phyloP scores from a whole-genome alignment of 257 asterid species.

The Oldenlandia corymbosa region DNA sequence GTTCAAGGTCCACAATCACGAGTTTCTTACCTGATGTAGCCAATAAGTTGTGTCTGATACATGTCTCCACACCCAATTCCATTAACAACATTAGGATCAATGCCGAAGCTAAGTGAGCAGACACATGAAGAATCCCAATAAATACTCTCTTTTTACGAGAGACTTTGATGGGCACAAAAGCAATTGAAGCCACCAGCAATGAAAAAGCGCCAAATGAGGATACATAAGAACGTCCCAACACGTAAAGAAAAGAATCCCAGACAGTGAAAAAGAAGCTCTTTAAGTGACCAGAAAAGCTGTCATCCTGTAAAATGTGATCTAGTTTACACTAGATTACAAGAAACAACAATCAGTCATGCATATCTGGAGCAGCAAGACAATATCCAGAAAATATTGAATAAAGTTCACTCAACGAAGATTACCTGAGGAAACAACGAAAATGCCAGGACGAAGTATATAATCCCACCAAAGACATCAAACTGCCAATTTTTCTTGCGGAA shows the following conservation, averaged over 20 bases:
- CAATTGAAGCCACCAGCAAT: constrained; percentile 55
- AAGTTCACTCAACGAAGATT: constrained; percentile 3
- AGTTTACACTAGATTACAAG: constrained; percentile 71
- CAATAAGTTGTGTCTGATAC: constrained; percentile 78
- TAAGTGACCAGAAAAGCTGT: constrained; percentile 74
- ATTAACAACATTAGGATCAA: constrained; percentile 83
- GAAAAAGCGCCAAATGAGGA: constrained; percentile 75
- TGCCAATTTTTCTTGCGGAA: constrained; percentile 99
- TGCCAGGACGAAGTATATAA: constrained; percentile 75
- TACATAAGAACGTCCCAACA: constrained; percentile 75
- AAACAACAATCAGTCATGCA: constrained; percentile 23
- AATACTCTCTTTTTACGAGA: constrained; percentile 65
- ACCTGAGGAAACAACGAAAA: constrained; percentile 99
- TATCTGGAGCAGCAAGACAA: not conserved
- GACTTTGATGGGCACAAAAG: constrained; percentile 81
- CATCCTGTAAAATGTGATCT: constrained; percentile 79
- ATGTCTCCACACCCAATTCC: constrained; percentile 90
- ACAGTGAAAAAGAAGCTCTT: constrained; percentile 78
- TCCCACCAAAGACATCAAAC: constrained; percentile 91
- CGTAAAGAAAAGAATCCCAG: constrained; percentile 70
- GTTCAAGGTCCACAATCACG: not conserved
- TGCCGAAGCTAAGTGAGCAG: constrained; percentile 91
- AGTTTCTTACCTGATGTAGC: constrained; percentile 67
- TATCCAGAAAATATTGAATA: not conserved
- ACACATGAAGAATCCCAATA: constrained; percentile 81